Conservation (phyloP, 345 rosid genomes). For the Lepidium aucheri region DNA sequence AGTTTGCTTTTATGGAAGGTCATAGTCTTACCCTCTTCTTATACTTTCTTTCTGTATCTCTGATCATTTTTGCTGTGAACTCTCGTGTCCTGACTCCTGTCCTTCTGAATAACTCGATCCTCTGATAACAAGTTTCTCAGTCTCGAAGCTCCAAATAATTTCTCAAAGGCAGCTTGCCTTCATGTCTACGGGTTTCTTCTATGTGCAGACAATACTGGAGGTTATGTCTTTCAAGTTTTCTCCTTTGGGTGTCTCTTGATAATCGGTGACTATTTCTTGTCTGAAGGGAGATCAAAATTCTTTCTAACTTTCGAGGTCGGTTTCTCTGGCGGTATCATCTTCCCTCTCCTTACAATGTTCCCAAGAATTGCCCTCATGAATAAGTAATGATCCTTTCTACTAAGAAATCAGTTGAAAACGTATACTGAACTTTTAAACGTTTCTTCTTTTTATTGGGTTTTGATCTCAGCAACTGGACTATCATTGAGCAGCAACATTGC, state of each 20-base stretch:
- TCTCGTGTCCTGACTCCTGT: constrained; percentile 18
- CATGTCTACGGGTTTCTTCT: constrained; percentile 31
- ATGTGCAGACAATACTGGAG: constrained; percentile 27
- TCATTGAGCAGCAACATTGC: constrained; percentile 15
- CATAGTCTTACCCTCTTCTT: not conserved
- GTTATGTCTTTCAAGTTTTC: constrained; percentile 24
- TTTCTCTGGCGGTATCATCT: constrained; percentile 28
- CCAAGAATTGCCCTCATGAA: constrained; percentile 24
- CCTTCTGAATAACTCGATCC: constrained; percentile 5
- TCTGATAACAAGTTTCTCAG: constrained; percentile 6
- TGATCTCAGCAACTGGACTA: constrained; percentile 24
- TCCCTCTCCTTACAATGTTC: constrained; percentile 28
- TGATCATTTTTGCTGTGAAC: constrained; percentile 5
- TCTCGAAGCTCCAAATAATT: constrained; percentile 15
- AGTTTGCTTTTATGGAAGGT: not conserved
- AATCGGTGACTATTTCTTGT: constrained; percentile 27
- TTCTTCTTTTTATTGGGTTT: not conserved
- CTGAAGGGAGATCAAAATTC: constrained; percentile 28
- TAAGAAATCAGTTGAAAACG: not conserved
- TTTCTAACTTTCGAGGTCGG: constrained; percentile 23
- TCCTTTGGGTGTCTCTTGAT: constrained; percentile 27
- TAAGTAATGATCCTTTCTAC: constrained; percentile 3
- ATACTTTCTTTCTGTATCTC: not conserved
- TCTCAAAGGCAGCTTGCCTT: constrained; percentile 6
- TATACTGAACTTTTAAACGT: not conserved